Base-by-base conservation (phyloP, 768 basidiomycete species). In the Mycena polygramma region DNA sequence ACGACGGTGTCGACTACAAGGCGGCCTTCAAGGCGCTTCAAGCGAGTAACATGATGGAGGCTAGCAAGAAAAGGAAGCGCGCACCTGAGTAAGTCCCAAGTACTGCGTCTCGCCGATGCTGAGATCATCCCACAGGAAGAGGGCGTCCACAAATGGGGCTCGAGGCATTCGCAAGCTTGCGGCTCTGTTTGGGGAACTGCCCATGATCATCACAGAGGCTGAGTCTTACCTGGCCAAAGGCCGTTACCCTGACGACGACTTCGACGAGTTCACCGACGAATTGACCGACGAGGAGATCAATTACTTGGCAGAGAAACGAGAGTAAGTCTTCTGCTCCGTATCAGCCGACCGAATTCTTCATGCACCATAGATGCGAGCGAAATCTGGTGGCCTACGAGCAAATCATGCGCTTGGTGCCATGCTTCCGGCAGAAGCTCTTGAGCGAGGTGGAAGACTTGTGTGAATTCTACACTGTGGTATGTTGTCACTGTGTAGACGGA, bases 141-240 rank as follows among this genome's bases (percentile, higher is more conserved):
- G 52, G 51, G 66, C 17, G 41, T 4, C 41, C 30, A 30, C 30
- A 30, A 6, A 6, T 6, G 30, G 30, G 41, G 41, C 13, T 43
- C 66, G 66, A 15, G 59, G 59, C 20, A 55, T 68, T 14, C 66
- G 66, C 6, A 61, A 46, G 66, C 39, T 68, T 20, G 66, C 52
- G 11, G 52, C 30, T 1, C n/a, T 64, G 26, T 70, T 70, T 19
- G 69, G 64, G 19, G 64, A 70, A 22, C 41, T 70, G 10, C n/a
- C 63, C 35, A 55, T 24, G 3, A 37, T 66, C 11, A 26, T 70
- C 22, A 10, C 45, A 6, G 57, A 61, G 1, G 69, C 57, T 2
- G 57, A 60, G 52, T 35, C 30, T 11, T 65, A 66, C 61, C 14
- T 10, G 6, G 24, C 22, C 22, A 22, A 51, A 1, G 65, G 43